phyloP scores from a whole-genome alignment of 1,139 yeast species.

The Suhomyces ambrosiae region DNA sequence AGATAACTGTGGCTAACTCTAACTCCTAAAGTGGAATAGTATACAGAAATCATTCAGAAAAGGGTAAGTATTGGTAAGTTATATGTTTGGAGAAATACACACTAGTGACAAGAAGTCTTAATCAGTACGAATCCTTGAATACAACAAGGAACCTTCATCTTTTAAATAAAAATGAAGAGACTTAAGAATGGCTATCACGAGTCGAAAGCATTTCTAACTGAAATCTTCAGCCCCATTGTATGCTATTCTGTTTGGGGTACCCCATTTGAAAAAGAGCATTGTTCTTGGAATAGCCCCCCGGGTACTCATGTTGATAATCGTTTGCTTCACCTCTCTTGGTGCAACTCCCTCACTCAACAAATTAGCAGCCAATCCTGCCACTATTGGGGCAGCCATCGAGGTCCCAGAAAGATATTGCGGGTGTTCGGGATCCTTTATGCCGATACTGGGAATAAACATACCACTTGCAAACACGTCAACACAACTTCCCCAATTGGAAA shows the following conservation, averaged over 20 bases:
- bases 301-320: conserved; percentile 40
- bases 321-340: conserved; percentile 39
- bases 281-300: conserved; percentile 38
- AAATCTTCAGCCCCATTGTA: conserved; percentile 40
- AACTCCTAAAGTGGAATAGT: no score
- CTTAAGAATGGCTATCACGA: no score
- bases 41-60: no score
- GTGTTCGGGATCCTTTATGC: conserved; percentile 21
- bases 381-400: conserved; percentile 84
- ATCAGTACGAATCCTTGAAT: no score
- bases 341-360: conserved; percentile 61
- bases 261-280: conserved; percentile 31
- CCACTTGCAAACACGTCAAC: conserved; percentile 87
- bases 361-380: conserved; percentile 72
- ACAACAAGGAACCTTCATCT: no score
- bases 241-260: conserved; percentile 45
- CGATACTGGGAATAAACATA: conserved; percentile 57
- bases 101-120: no score
- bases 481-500: conserved; percentile 87
- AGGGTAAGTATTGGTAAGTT: no score
- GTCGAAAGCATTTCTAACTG: no score
- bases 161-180: no score
- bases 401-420: conserved; percentile 71
- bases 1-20: no score
- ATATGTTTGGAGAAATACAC: no score